Evolutionary conservation across 805 yeast species (phyloP), one percentile per base, ranked within the genome.

Genomic region (Starmerella sirachaensis): DNA sequence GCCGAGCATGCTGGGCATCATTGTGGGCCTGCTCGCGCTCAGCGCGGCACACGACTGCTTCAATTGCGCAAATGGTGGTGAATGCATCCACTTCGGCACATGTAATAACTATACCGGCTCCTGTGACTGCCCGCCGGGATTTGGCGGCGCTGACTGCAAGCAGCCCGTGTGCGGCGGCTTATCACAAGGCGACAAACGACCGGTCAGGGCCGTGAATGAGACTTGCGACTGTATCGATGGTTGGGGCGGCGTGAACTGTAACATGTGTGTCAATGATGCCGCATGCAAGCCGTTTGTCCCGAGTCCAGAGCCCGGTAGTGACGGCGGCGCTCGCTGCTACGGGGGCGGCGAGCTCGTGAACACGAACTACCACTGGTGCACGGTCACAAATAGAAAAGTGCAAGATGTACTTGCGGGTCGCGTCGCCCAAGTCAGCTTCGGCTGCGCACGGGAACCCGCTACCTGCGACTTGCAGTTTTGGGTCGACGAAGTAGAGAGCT

Each of bases 181-280:
- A 13, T 59, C 76, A 0, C 76, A 73, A 44, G 85, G 81, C 23
- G 62, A 63, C 29, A 62, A 64, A 39, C 67, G 97, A 41, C 94
- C 94, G 0, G 48, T 69, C 10, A 60, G 71, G 5, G 32, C 29
- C 6, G 62, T 62, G 17, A 69, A 67, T 11, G 59, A 66, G 10
- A 48, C 65, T 0, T 91, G 98, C 60, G 63, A 63, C 0, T 88
- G 98, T 61, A 70, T 70, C 34, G 67, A 66, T 3, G 98, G 98
- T 3, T 91, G 98, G 98, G 63, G 65, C 4, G 97, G 98, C 30
- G 79, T 91, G 54, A 91, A 91, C 55, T 91, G 98, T 67, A 91
- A 64, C 42, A 59, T 91, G 56, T 91, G 98, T 60, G 62, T 66
- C 18, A 55, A 57, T 4, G 93, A 91, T 55, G 57, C 65, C 3